phyloP scores from a whole-genome alignment of 495 filamentous ascomycete species.

The Antarctomyces pellizariae region DNA sequence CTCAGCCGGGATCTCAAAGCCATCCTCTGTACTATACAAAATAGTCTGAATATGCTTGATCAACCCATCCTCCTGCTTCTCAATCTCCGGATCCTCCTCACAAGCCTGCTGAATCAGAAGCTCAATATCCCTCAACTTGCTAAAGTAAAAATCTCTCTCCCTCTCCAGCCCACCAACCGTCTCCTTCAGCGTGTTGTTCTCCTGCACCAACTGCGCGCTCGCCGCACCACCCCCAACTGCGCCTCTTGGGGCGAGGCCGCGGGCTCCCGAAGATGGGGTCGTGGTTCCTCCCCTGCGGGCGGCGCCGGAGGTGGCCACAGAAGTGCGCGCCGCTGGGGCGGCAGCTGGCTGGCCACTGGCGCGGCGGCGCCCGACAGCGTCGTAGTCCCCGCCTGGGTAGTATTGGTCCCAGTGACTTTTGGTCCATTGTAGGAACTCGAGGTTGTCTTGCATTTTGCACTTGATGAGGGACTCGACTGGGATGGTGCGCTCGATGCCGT shows the following conservation, averaged over 20 bases:
- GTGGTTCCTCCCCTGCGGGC: conserved; percentile 48
- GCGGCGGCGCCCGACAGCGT: conserved; percentile 66
- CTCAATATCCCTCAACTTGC: conserved; percentile 89
- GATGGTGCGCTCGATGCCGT: conserved; percentile 65
- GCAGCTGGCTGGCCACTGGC: conserved; percentile 39
- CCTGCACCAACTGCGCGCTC: conserved; percentile 45
- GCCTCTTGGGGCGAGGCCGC: conserved; percentile 21
- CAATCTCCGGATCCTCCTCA: conserved; percentile 71
- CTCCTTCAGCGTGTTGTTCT: conserved; percentile 67
- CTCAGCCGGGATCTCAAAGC: conserved; percentile 64
- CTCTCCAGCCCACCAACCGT: conserved; percentile 69
- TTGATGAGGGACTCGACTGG: conserved; percentile 77
- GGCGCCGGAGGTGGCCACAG: conserved; percentile 23
- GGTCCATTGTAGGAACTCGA: conserved; percentile 93
- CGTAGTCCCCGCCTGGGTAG: conserved; percentile 90
- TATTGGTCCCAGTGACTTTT: conserved; percentile 97
- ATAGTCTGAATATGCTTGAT: conserved; percentile 90
- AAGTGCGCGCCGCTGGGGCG: conserved; percentile 21
- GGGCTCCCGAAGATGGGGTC: conserved; percentile 44
- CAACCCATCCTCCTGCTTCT: conserved; percentile 76
- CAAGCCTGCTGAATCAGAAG: conserved; percentile 79
- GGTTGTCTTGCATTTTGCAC: conserved; percentile 99
- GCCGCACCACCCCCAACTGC: conserved; percentile 29
- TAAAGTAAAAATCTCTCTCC: conserved; percentile 97
- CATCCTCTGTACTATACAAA: conserved; percentile 90